A percentile compares a stretch with the other conserved stretches of the same genome.
These are phyloP conservation scores for Castanea mollissima DNA, from an alignment of 306 rosid genomes.

Conservation along the genomic window DNA sequence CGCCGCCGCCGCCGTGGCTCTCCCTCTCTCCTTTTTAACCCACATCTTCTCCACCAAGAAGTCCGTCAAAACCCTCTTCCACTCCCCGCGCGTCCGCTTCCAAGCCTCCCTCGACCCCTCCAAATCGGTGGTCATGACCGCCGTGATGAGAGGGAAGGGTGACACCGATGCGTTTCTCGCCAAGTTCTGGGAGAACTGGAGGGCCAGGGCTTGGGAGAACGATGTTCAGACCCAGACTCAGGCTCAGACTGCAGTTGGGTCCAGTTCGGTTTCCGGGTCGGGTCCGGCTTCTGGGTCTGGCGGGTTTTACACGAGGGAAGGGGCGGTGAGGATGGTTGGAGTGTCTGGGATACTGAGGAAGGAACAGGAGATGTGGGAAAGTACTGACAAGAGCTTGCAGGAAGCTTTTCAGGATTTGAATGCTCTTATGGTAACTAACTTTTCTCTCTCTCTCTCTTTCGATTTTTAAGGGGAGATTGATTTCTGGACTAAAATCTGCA, in stretches of 20 bases:
- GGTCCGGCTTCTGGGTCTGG: slow-evolving; percentile 28
- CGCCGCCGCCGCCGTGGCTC: slow-evolving; percentile 30
- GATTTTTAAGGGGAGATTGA: too few relatives aligned
- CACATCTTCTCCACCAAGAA: slow-evolving; percentile 71
- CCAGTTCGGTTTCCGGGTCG: slow-evolving; percentile 6
- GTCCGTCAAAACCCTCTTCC: slow-evolving; percentile 67
- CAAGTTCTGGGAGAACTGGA: slow-evolving; percentile 86
- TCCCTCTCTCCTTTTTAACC: slow-evolving; percentile 58
- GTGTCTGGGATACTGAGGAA: slow-evolving; percentile 94
- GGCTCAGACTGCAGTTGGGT: too few relatives aligned
- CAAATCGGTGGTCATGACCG: slow-evolving; percentile 57
- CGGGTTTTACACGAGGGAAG: slow-evolving; percentile 68
- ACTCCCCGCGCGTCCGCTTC: slow-evolving; percentile 80
- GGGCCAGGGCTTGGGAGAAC: slow-evolving; percentile 73
- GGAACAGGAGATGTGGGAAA: slow-evolving; percentile 99
- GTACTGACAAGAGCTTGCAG: slow-evolving; percentile 91
- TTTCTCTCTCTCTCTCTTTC: too few relatives aligned
- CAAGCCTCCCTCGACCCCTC: slow-evolving; percentile 57
- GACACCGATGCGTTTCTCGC: slow-evolving; percentile 66
- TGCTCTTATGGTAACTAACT: slow-evolving; percentile 75
- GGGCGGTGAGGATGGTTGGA: slow-evolving; percentile 91
- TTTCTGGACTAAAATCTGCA: too few relatives aligned
- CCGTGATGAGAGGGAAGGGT: slow-evolving; percentile 79
- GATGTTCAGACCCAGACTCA: background rate
- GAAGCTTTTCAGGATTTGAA: slow-evolving; percentile 98